phyloP scores from a whole-genome alignment of 2,329 filamentous ascomycete genomes.

The Alternaria sp. region DNA sequence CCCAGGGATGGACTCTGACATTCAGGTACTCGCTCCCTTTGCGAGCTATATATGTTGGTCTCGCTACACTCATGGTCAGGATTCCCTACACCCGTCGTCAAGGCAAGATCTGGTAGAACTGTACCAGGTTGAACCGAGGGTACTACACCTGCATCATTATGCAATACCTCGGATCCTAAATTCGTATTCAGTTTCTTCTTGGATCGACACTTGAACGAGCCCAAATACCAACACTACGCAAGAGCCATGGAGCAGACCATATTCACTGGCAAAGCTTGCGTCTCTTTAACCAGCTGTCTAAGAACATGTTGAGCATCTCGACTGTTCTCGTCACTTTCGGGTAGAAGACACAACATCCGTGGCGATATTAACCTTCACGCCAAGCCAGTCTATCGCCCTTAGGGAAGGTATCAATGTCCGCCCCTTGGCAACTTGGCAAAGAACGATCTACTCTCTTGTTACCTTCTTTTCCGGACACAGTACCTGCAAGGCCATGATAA shows the following conservation, averaged over 20 bases:
- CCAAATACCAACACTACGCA: background rate
- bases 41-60: conserved; percentile 4
- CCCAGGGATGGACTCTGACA: conserved; percentile 6
- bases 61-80: background rate
- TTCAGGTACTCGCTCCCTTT: conserved; percentile 10
- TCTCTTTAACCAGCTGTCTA: background rate
- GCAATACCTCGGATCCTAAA: background rate
- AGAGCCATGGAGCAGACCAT: background rate
- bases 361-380: conserved; percentile 20
- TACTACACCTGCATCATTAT: background rate
- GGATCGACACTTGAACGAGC: too few relatives aligned
- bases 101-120: background rate
- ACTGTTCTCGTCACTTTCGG: background rate
- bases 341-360: background rate
- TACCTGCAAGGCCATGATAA: conserved; percentile 33
- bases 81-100: background rate
- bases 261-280: background rate
- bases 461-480: conserved; percentile 45
- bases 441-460: conserved; percentile 36
- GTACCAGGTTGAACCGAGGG: background rate
- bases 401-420: conserved; percentile 40
- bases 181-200: background rate
- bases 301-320: background rate
- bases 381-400: conserved; percentile 35
- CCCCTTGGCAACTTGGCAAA: conserved; percentile 37